Conservation (phyloP, 306 rosid species). For the Mucuna pruriens region DNA sequence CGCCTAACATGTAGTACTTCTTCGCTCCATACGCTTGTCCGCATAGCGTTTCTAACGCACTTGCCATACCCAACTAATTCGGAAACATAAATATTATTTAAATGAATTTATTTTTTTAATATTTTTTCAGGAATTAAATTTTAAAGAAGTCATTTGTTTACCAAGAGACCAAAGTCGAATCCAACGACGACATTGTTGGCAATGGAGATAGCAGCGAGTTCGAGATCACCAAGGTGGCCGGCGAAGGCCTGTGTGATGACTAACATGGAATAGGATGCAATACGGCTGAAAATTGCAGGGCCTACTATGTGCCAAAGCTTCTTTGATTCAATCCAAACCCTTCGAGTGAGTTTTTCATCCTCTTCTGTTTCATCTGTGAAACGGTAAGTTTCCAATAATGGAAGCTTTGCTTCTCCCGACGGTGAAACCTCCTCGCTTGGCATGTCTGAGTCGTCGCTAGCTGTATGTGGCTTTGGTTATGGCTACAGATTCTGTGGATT, state of each 20-base stretch:
- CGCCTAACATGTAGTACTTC: slow-evolving; percentile 75
- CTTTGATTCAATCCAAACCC: slow-evolving; percentile 64
- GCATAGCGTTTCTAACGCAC: slow-evolving; percentile 80
- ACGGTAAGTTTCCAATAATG: slow-evolving; percentile 38
- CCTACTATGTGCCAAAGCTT: slow-evolving; percentile 84
- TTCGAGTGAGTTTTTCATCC: slow-evolving; percentile 27
- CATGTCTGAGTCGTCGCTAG: slow-evolving; percentile 3
- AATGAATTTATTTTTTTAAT: too few species aligned
- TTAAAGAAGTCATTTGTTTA: too few species aligned
- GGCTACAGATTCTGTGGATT: neutral
- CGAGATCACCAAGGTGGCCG: slow-evolving; percentile 77
- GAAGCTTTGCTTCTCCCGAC: slow-evolving; percentile 44
- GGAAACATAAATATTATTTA: too few species aligned
- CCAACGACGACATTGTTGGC: slow-evolving; percentile 67
- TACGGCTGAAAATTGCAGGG: slow-evolving; percentile 70
- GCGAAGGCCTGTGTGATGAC: slow-evolving; percentile 83
- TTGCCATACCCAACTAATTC: slow-evolving; percentile 82
- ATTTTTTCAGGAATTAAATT: too few species aligned
- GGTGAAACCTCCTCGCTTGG: slow-evolving; percentile 36
- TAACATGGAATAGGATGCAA: slow-evolving; percentile 56
- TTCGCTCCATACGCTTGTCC: slow-evolving; percentile 93
- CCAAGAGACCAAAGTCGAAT: slow-evolving; percentile 72
- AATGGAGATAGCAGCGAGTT: slow-evolving; percentile 73
- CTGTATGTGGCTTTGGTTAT: neutral
- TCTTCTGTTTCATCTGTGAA: slow-evolving; percentile 28